Conservation (phyloP, 1,284 basidiomycete genomes). For the Apiotrichum montevideense region DNA sequence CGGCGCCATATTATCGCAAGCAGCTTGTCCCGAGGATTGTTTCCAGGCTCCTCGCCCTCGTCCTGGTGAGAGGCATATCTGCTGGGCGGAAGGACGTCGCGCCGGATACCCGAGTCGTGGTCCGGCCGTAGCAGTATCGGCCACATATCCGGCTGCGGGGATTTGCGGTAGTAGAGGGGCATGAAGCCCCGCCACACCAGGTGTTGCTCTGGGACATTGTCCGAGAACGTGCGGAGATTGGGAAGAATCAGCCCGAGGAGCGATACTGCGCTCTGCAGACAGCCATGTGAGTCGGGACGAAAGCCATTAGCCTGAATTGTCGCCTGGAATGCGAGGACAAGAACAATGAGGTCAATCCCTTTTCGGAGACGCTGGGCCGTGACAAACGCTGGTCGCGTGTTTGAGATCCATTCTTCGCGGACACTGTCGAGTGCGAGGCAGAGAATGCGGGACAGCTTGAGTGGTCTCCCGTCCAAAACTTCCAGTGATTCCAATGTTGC, state of each 20-base stretch:
- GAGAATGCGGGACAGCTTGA: constrained; percentile 62
- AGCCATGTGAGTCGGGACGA: constrained; percentile 29
- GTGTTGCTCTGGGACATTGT: constrained; percentile 21
- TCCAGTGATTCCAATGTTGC: constrained; percentile 39
- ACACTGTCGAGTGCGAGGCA: constrained; percentile 56
- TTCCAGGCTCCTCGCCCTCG: background rate
- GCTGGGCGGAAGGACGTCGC: constrained; percentile 49
- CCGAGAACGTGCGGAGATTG: constrained; percentile 8
- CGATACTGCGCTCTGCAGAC: constrained; percentile 10
- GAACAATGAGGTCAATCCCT: constrained; percentile 62
- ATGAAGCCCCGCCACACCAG: constrained; percentile 61
- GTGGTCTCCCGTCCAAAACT: constrained; percentile 51
- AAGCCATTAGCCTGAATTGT: constrained; percentile 60
- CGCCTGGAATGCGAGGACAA: constrained; percentile 62
- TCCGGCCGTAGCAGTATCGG: constrained; percentile 60
- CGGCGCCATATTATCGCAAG: constrained; percentile 54
- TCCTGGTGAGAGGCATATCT: constrained; percentile 6
- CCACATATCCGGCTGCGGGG: constrained; percentile 47
- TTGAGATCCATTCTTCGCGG: constrained; percentile 51
- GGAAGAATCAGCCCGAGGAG: constrained; percentile 20
- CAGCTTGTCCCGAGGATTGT: background rate
- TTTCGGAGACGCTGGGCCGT: constrained; percentile 60
- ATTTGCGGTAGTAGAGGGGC: constrained; percentile 51
- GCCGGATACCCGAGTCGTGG: constrained; percentile 60
- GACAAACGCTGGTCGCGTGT: constrained; percentile 26